A percentile compares a stretch with the other conserved stretches of the same genome.
These are phyloP conservation scores for Xylaria sp. DNA, from an alignment of 2,329 filamentous ascomycete species.

Conservation along the genomic window DNA sequence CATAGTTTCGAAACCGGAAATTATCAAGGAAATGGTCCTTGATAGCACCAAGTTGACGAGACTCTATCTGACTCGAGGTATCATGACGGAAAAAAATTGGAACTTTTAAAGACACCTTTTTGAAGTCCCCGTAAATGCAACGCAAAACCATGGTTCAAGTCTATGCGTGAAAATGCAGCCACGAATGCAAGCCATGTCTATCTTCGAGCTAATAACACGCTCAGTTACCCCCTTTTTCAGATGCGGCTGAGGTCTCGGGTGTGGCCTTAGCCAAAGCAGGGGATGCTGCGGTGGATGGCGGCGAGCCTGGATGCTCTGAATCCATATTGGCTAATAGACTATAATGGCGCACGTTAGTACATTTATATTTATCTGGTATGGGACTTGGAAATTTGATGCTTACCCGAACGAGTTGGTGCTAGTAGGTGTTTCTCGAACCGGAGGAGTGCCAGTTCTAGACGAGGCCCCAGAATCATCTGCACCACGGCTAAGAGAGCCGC, in stretches of 20 bases:
- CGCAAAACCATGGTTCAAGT: slow-evolving; percentile 47
- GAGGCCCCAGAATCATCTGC: slow-evolving; percentile 86
- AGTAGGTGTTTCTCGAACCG: slow-evolving; percentile 63
- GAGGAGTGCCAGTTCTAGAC: slow-evolving; percentile 88
- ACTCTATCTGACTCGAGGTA: slow-evolving; percentile 48
- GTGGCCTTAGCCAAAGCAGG: slow-evolving; percentile 68
- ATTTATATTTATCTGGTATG: not conserved
- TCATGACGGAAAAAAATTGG: slow-evolving; percentile 48
- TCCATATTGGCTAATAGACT: slow-evolving; percentile 66
- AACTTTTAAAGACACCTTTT: slow-evolving; percentile 54
- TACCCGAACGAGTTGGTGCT: slow-evolving; percentile 95
- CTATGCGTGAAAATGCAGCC: slow-evolving; percentile 48
- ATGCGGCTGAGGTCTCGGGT: slow-evolving; percentile 52
- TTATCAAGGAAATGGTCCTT: slow-evolving; percentile 34
- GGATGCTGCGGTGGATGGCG: slow-evolving; percentile 71
- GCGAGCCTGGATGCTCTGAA: slow-evolving; percentile 67
- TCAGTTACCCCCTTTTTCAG: slow-evolving; percentile 60
- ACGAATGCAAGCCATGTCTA: slow-evolving; percentile 46
- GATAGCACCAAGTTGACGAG: slow-evolving; percentile 37
- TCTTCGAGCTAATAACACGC: slow-evolving; percentile 42
- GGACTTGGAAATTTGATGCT: slow-evolving; percentile 43
- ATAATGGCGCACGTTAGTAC: slow-evolving; percentile 39
- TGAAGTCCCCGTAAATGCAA: slow-evolving; percentile 51
- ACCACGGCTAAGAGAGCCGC: slow-evolving; percentile 72
- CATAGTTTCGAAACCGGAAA: slow-evolving; percentile 33